phyloP scores from a whole-genome alignment of 192 early-diverging fungal species.

The Backusella liffmaniae region DNA sequence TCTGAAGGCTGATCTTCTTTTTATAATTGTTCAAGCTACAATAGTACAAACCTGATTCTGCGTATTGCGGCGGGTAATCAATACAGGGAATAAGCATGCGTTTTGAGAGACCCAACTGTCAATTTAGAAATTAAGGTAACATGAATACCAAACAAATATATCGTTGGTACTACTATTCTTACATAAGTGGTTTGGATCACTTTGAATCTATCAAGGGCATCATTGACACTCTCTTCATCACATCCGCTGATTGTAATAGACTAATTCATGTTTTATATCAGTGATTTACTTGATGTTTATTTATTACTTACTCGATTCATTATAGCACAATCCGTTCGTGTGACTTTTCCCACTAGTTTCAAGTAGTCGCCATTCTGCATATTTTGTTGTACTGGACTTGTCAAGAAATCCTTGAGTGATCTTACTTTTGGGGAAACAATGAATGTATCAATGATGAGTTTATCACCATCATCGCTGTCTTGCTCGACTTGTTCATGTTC shows the following conservation, averaged over 20 bases:
- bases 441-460: not conserved
- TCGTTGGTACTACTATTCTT: not conserved
- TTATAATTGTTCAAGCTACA: not conserved
- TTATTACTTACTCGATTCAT: not conserved
- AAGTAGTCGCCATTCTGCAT: not conserved
- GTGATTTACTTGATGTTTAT: not conserved
- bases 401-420: not conserved
- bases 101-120: not conserved
- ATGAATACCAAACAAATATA: not conserved
- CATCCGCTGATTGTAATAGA: not conserved
- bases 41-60: not conserved
- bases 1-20: not conserved
- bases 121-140: not conserved
- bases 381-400: not conserved
- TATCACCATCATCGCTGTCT: not conserved
- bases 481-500: not conserved
- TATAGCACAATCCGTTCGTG: not conserved
- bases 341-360: not conserved
- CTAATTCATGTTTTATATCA: not conserved
- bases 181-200: not conserved
- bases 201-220: not conserved
- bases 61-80: not conserved
- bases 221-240: not conserved
- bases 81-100: conserved; percentile 2
- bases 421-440: not conserved